phyloP scores from a whole-genome alignment of 352 stramenopile species.

The Paralagenidium karlingii region DNA sequence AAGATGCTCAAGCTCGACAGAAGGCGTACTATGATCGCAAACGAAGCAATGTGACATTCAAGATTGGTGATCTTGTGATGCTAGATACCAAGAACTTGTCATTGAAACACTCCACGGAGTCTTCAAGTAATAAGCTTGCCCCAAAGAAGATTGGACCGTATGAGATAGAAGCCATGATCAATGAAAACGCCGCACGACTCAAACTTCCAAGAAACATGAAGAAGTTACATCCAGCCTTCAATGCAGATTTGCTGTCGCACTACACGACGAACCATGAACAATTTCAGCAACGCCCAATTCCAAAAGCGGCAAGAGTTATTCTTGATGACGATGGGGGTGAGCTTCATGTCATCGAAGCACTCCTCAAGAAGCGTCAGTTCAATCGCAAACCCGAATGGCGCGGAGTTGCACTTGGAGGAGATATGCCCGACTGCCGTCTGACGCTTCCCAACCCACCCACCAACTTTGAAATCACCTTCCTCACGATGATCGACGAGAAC shows the following conservation, averaged over 20 bases:
- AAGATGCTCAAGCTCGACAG: neutral
- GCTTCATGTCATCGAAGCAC: conserved; percentile 1
- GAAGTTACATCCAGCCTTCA: conserved; percentile 4
- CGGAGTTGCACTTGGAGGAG: no score
- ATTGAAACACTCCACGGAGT: conserved; percentile 1
- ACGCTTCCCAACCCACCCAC: no score
- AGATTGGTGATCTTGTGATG: conserved; percentile 3
- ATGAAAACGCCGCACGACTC: conserved; percentile 5
- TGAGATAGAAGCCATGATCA: conserved; percentile 6
- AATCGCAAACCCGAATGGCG: conserved; percentile 7
- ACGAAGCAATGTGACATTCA: neutral
- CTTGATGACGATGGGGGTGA: neutral
- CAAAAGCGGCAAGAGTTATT: neutral
- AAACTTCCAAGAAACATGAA: conserved; percentile 4
- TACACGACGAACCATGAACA: neutral
- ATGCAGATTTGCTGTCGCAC: conserved; percentile 2
- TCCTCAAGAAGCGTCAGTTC: conserved; percentile 6
- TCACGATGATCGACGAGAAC: no score
- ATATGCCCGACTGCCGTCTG: no score
- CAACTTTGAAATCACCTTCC: no score
- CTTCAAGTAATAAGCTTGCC: conserved; percentile 4
- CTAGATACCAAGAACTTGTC: conserved; percentile 7
- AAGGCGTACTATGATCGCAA: conserved; percentile 7
- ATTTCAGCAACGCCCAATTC: neutral
- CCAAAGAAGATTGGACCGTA: conserved; percentile 6